These are phyloP conservation scores for Microcyclospora tardicrescens DNA, from an alignment of 2,329 filamentous ascomycete genomes.

Conservation along the genomic window DNA sequence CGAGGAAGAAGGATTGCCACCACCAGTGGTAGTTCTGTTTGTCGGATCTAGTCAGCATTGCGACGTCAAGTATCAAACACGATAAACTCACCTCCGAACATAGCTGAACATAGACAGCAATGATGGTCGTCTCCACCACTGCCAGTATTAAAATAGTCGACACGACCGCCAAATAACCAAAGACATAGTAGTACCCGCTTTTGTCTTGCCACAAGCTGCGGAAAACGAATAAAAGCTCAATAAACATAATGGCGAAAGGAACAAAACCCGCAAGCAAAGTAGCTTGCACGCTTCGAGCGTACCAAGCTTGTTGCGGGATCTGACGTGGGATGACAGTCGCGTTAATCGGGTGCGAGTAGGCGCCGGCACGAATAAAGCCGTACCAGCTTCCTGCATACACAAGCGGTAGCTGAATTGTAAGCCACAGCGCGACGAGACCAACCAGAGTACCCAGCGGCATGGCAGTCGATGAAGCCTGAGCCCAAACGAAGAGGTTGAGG, in stretches of 20 bases:
- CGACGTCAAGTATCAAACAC: too few species aligned
- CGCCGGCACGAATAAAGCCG: slow-evolving; percentile 52
- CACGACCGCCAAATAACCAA: slow-evolving; percentile 70
- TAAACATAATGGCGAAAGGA: slow-evolving; percentile 78
- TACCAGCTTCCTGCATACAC: slow-evolving; percentile 71
- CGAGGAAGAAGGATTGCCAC: slow-evolving; percentile 78
- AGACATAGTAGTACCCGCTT: slow-evolving; percentile 83
- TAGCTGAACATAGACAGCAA: slow-evolving; percentile 69
- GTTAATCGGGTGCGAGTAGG: slow-evolving; percentile 74
- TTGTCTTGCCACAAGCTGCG: slow-evolving; percentile 84
- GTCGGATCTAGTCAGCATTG: not conserved
- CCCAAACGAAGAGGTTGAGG: slow-evolving; percentile 81
- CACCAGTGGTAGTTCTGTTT: slow-evolving; percentile 71
- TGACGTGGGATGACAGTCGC: slow-evolving; percentile 59
- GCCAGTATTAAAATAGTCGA: slow-evolving; percentile 60
- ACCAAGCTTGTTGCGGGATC: slow-evolving; percentile 65
- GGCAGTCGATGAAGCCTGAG: slow-evolving; percentile 75
- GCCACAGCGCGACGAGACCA: slow-evolving; percentile 62
- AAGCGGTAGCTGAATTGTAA: slow-evolving; percentile 73
- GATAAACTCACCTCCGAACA: slow-evolving; percentile 52
- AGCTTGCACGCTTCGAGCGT: slow-evolving; percentile 49
- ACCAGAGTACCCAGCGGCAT: slow-evolving; percentile 71
- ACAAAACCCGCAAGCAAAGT: slow-evolving; percentile 62
- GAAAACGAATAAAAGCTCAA: slow-evolving; percentile 77
- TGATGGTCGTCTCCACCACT: slow-evolving; percentile 70